Evolutionary conservation across 768 basidiomycete species (phyloP), one percentile per base, ranked within the genome.

Genomic region (Lenzites betulinus): DNA sequence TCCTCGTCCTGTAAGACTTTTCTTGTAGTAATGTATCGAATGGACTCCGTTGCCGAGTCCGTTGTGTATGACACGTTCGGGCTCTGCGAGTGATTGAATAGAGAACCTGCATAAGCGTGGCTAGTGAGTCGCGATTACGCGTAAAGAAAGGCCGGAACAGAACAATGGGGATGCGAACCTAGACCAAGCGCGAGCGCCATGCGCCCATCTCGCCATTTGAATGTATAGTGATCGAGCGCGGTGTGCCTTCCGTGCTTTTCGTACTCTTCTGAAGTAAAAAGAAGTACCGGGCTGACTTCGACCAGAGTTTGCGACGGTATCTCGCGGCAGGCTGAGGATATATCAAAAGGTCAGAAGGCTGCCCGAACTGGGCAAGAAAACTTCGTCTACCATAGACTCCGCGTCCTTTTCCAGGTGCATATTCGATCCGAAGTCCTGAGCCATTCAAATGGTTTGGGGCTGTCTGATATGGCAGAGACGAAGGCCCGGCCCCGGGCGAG

Each of bases 261-360:
- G 66, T 93, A 95, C 74, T 95, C 92, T 25, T 83, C 78, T 57
- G 81, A 79, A 5, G 77, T 71, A 67, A 95, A 84, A 12, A 96
- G 76, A n/a, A 96, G 75, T 20, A 93, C 91, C 2, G 95, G 95
- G 63, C 89, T 90, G 65, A 87, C 83, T 72, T 97, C 95, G 61
- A 98, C 70, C n/a, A 89, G 65, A 0, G 88, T 88, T 13, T 83
- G 78, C 12, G 80, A 73, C 20, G 86, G 78, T 60, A 94, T 86
- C 33, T 66, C 64, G 18, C 75, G 74, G 8, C 81, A 76, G 22
- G 90, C 84, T 85, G 58, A 33, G 15, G 22, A 36, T 22, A 33
- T 33, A 33, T 33, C 6, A 33, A 11, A 33, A 33, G 30, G 11
- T 5, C 4, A 4, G 30, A 33, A 33, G 30, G 11, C n/a, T n/a